A percentile compares a stretch with the other conserved stretches of the same genome.
These are phyloP conservation scores for Bacidia rubella DNA, from an alignment of 495 filamentous ascomycete species.

Conservation along the genomic window DNA sequence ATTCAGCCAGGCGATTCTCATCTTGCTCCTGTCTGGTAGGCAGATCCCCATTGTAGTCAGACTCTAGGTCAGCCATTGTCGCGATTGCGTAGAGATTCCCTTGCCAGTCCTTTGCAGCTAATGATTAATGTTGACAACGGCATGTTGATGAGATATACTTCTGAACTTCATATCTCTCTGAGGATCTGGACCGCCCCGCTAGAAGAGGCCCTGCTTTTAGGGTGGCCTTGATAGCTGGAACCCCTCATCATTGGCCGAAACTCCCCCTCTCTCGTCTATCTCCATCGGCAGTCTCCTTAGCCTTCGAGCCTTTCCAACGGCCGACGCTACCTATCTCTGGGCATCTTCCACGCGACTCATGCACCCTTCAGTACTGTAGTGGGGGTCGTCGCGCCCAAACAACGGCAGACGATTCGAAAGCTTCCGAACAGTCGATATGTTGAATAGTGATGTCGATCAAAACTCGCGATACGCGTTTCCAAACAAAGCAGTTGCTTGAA, in stretches of 20 bases:
- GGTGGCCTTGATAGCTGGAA: not conserved
- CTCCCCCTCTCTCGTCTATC: not conserved
- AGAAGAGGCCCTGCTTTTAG: not conserved
- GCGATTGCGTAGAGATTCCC: not conserved
- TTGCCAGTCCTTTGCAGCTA: no score
- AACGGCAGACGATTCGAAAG: not conserved
- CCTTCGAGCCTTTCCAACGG: not conserved
- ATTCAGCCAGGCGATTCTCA: slow-evolving; percentile 41
- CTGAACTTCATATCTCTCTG: not conserved
- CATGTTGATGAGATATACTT: not conserved
- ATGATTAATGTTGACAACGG: not conserved
- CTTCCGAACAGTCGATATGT: not conserved
- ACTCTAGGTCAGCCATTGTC: slow-evolving; percentile 1
- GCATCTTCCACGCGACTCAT: not conserved
- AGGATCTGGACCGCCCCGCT: not conserved
- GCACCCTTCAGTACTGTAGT: not conserved
- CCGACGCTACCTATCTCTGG: not conserved
- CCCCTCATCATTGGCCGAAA: not conserved
- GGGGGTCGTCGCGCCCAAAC: not conserved
- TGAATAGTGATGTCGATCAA: no score
- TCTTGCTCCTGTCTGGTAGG: slow-evolving; percentile 20
- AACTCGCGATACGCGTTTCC: no score
- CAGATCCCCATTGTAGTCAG: not conserved
- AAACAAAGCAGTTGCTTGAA: no score
- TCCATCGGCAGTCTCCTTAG: not conserved